These are phyloP conservation scores for Debaryomycetaceae sp. DNA, from an alignment of 1,139 yeast species.

Conservation along the genomic window DNA sequence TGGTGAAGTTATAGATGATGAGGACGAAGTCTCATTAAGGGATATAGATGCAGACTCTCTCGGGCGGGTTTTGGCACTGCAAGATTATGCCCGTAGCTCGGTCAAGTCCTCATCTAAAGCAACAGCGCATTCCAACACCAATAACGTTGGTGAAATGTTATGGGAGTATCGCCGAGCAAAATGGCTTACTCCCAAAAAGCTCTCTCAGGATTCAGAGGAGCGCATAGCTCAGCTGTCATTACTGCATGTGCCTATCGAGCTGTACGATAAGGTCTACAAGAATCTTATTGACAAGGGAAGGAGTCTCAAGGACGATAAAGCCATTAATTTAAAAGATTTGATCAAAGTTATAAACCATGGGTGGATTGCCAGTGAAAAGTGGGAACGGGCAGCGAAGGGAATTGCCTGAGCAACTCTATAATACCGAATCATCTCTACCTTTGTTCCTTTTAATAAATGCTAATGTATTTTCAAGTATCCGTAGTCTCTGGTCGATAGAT, in stretches of 20 bases:
- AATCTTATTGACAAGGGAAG: slow-evolving; percentile 58
- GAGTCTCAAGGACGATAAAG: slow-evolving; percentile 44
- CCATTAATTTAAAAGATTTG: slow-evolving; percentile 59
- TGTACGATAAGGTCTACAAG: slow-evolving; percentile 54
- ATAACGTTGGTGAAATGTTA: slow-evolving; percentile 43
- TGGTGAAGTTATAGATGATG: slow-evolving; percentile 13
- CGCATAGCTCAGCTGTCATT: slow-evolving; percentile 25
- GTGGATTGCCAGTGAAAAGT: slow-evolving; percentile 62
- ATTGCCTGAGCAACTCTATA: slow-evolving; percentile 22
- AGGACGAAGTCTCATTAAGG: slow-evolving; percentile 15
- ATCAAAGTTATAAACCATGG: slow-evolving; percentile 62
- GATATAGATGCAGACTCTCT: slow-evolving; percentile 27
- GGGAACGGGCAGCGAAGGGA: slow-evolving; percentile 58
- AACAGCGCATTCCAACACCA: slow-evolving; percentile 5
- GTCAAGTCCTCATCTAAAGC: slow-evolving; percentile 10
- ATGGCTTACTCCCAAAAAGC: slow-evolving; percentile 41
- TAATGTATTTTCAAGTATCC: slow-evolving; percentile 42
- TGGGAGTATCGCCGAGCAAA: slow-evolving; percentile 60
- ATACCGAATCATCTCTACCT: neutral
- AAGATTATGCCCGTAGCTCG: slow-evolving; percentile 4
- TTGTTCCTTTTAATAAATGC: slow-evolving; percentile 13
- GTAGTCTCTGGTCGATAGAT: slow-evolving; percentile 42
- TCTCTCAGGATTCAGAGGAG: slow-evolving; percentile 11
- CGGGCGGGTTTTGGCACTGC: slow-evolving; percentile 22
- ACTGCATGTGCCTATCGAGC: slow-evolving; percentile 41